These are phyloP conservation scores for Trichoderma parareesei DNA, from an alignment of 495 filamentous ascomycete genomes.

Conservation along the genomic window DNA sequence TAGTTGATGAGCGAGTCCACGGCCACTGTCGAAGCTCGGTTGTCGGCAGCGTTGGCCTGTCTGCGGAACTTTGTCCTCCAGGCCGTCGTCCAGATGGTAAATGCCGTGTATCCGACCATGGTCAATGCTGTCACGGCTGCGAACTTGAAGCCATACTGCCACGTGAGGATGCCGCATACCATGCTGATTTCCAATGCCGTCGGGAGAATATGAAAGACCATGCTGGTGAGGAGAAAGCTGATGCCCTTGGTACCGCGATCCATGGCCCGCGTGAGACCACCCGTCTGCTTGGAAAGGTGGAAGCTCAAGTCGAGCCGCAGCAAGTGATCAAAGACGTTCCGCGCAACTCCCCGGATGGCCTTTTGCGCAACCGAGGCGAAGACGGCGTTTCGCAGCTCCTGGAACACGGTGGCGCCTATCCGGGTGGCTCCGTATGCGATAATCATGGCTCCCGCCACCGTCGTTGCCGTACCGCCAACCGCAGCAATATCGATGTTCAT, in stretches of 20 bases:
- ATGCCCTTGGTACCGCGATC: constrained; percentile 97
- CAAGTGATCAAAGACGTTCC: constrained; percentile 87
- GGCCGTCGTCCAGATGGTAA: constrained; percentile 89
- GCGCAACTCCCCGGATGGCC: constrained; percentile 82
- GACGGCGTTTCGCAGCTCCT: constrained; percentile 88
- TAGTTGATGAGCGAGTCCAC: constrained; percentile 97
- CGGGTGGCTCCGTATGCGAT: constrained; percentile 83
- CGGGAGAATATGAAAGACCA: constrained; percentile 96
- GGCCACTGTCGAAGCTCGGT: constrained; percentile 87
- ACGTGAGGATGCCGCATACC: constrained; percentile 90
- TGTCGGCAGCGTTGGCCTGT: constrained; percentile 91
- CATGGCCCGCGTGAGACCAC: constrained; percentile 87
- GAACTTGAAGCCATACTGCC: constrained; percentile 87
- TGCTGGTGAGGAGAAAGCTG: constrained; percentile 89
- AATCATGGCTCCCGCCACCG: constrained; percentile 85
- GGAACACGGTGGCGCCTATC: constrained; percentile 77
- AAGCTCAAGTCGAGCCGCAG: constrained; percentile 86
- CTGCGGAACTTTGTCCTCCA: constrained; percentile 96
- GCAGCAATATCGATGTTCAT: constrained; percentile 92
- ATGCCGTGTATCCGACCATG: constrained; percentile 88
- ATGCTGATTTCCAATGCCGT: constrained; percentile 90
- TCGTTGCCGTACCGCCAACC: constrained; percentile 75
- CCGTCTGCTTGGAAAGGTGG: constrained; percentile 88
- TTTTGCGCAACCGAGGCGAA: constrained; percentile 97
- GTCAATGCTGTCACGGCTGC: constrained; percentile 84